These are phyloP conservation scores for Pseudogymnoascus sp. DNA, from an alignment of 2,329 filamentous ascomycete genomes.

Conservation along the genomic window DNA sequence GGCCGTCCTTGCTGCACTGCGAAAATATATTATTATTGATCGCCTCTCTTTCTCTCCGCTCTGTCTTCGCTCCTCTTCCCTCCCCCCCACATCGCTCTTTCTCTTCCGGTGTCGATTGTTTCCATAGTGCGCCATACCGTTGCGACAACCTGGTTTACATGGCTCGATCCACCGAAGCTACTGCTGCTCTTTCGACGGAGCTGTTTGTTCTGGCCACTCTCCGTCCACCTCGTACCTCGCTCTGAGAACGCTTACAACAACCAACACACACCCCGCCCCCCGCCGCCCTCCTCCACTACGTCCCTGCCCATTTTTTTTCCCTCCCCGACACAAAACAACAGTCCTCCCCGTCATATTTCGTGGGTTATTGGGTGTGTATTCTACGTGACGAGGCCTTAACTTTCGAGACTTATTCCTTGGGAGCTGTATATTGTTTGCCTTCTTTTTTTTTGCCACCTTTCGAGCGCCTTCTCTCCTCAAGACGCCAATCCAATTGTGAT, in stretches of 20 bases:
- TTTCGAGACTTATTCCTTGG: neutral
- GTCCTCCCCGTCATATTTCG: neutral
- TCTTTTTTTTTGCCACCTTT: neutral
- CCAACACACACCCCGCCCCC: neutral
- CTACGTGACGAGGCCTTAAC: neutral
- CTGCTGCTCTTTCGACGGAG: neutral
- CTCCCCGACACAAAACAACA: neutral
- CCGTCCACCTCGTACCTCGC: neutral
- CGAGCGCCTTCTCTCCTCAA: neutral
- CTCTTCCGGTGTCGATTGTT: neutral
- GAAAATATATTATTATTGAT: slow-evolving; percentile 1
- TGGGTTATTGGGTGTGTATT: neutral
- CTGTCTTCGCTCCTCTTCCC: too few species aligned
- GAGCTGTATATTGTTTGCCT: neutral
- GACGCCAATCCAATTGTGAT: neutral
- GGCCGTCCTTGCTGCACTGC: neutral
- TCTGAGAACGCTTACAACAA: neutral
- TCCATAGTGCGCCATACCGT: neutral
- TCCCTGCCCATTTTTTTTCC: neutral
- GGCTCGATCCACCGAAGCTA: slow-evolving; percentile 1
- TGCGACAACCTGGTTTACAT: neutral
- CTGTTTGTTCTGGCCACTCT: neutral
- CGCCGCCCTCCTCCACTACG: neutral
- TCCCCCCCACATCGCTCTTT: neutral
- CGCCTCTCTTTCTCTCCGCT: neutral